Percentiles rank a stretch among this genome's conserved stretches.
phyloP scores from a whole-genome alignment of 495 filamentous ascomycete genomes.

The Daldinia grandis region DNA sequence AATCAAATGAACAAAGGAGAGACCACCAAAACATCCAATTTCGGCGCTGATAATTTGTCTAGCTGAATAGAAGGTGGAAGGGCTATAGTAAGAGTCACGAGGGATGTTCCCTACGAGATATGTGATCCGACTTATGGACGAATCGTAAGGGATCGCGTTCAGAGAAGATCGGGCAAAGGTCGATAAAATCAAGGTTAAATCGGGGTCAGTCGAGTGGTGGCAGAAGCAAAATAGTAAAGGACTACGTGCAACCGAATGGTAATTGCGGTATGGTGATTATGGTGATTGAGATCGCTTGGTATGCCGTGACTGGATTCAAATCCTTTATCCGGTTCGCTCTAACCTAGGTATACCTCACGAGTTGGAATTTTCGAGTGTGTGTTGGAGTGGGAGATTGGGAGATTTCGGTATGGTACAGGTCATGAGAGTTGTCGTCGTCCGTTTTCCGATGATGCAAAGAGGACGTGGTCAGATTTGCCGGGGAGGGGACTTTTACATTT shows the following conservation, averaged over 20 bases:
- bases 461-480: conserved; percentile 39
- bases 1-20: background rate
- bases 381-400: background rate
- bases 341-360: background rate
- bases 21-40: background rate
- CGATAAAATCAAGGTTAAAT: background rate
- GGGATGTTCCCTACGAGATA: background rate
- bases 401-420: background rate
- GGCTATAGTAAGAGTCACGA: background rate
- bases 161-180: background rate
- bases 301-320: background rate
- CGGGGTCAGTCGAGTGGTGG: background rate
- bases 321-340: background rate
- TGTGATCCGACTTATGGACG: background rate
- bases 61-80: background rate
- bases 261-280: background rate
- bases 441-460: conserved; percentile 6
- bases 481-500: conserved; percentile 38
- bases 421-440: background rate
- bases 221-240: background rate
- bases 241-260: conserved; percentile 6
- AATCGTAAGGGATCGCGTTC: background rate
- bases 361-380: background rate
- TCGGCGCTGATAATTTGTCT: background rate
- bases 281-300: background rate